phyloP scores from a whole-genome alignment of 2,329 filamentous ascomycete genomes.

The Pseudodiploospora longispora region DNA sequence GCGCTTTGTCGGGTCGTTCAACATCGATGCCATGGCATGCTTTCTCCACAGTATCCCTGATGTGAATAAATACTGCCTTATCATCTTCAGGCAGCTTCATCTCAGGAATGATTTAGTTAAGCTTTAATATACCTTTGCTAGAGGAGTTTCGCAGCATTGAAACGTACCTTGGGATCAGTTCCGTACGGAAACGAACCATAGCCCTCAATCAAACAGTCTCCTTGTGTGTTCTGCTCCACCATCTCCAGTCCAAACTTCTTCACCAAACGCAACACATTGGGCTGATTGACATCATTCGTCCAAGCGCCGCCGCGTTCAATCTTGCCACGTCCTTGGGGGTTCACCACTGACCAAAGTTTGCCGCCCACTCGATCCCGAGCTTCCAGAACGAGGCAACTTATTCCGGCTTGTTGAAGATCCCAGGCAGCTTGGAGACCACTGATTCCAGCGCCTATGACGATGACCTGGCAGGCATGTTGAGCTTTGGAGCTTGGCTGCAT shows the following conservation, averaged over 20 bases:
- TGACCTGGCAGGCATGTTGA: too few species aligned
- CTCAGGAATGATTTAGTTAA: too few species aligned
- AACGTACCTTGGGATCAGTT: too few species aligned
- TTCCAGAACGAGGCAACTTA: constrained; percentile 37
- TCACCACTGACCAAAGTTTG: constrained; percentile 34
- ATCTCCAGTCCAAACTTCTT: constrained; percentile 31
- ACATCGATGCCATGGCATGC: neutral
- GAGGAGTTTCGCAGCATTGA: too few species aligned
- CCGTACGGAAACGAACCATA: too few species aligned
- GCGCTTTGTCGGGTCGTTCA: neutral
- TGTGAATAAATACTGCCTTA: neutral
- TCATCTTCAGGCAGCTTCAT: too few species aligned
- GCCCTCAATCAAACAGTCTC: neutral
- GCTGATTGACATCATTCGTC: constrained; percentile 17
- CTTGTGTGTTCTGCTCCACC: neutral
- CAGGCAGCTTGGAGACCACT: constrained; percentile 29
- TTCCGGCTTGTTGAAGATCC: constrained; percentile 24
- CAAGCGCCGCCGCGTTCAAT: constrained; percentile 17
- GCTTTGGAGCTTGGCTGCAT: too few species aligned
- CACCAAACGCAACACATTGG: constrained; percentile 32
- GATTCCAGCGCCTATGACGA: constrained; percentile 37
- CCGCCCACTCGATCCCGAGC: constrained; percentile 42
- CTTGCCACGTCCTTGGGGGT: neutral
- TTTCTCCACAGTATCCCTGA: neutral
- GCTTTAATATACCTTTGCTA: too few species aligned